A percentile compares a stretch with the other conserved stretches of the same genome.
These are phyloP conservation scores for Ochromonas danica DNA, from an alignment of 108 stramenopile genomes.

Conservation along the genomic window DNA sequence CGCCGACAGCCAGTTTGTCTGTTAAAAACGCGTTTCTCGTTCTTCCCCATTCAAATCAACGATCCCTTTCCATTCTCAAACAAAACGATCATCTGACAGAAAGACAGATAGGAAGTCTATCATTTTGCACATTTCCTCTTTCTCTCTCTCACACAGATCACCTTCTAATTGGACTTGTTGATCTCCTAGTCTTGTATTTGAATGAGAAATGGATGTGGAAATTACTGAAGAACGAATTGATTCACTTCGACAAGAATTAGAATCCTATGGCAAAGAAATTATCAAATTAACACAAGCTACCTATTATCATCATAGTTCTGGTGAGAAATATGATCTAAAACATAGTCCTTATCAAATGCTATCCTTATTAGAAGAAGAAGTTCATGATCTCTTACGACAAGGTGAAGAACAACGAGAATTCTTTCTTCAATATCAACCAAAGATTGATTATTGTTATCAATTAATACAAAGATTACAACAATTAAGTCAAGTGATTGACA, in stretches of 20 bases:
- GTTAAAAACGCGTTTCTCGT: background rate
- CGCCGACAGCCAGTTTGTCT: background rate
- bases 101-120: background rate
- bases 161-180: background rate
- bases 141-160: background rate
- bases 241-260: background rate
- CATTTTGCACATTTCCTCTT: background rate
- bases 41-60: no score
- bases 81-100: background rate
- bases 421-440: background rate
- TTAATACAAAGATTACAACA: no score
- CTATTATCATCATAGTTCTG: no score
- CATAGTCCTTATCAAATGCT: background rate
- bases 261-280: background rate
- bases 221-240: background rate
- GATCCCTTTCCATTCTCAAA: background rate
- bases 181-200: background rate
- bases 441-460: background rate
- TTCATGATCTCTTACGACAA: background rate
- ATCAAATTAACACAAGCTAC: background rate
- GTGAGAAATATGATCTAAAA: background rate
- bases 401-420: background rate
- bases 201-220: background rate
- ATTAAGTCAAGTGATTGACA: no score
- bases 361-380: background rate